Evolutionary conservation across 2,329 filamentous ascomycete species (phyloP).

Genomic region (Zasmidium cellare): DNA sequence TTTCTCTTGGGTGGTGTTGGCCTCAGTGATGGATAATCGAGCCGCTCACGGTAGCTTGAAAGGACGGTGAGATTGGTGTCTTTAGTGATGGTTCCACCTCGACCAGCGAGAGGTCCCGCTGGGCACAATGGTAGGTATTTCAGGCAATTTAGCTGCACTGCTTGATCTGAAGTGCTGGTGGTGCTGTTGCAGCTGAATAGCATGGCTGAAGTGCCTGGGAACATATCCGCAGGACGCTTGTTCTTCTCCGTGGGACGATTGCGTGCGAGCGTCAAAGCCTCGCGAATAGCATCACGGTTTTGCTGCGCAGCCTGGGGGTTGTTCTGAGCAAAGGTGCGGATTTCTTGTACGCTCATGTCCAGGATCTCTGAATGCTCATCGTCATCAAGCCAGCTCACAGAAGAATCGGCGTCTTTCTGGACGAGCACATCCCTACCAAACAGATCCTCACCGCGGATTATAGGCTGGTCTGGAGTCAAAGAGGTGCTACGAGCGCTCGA

Average conservation of each 20-base stretch:
- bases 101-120: background rate
- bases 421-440: slow-evolving; percentile 13
- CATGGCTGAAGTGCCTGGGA: slow-evolving; percentile 19
- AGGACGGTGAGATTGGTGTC: slow-evolving; percentile 21
- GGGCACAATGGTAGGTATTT: slow-evolving; percentile 26
- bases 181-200: slow-evolving; percentile 17
- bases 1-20: slow-evolving; percentile 2
- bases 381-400: background rate
- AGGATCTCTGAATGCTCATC: slow-evolving; percentile 3
- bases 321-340: background rate
- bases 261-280: slow-evolving; percentile 11
- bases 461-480: slow-evolving; percentile 9
- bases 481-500: slow-evolving; percentile 10
- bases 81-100: slow-evolving; percentile 9
- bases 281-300: slow-evolving; percentile 8
- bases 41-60: slow-evolving; percentile 18
- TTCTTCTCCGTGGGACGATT: slow-evolving; percentile 1
- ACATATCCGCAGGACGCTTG: slow-evolving; percentile 1
- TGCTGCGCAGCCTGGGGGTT: background rate
- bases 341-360: slow-evolving; percentile 10
- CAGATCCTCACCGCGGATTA: slow-evolving; percentile 21
- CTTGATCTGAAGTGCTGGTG: background rate
- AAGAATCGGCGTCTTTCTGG: background rate
- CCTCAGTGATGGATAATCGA: slow-evolving; percentile 4
- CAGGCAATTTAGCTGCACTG: slow-evolving; percentile 2